Base-by-base conservation (phyloP, 2,329 filamentous ascomycete genomes). In the Penicillium hordei region DNA sequence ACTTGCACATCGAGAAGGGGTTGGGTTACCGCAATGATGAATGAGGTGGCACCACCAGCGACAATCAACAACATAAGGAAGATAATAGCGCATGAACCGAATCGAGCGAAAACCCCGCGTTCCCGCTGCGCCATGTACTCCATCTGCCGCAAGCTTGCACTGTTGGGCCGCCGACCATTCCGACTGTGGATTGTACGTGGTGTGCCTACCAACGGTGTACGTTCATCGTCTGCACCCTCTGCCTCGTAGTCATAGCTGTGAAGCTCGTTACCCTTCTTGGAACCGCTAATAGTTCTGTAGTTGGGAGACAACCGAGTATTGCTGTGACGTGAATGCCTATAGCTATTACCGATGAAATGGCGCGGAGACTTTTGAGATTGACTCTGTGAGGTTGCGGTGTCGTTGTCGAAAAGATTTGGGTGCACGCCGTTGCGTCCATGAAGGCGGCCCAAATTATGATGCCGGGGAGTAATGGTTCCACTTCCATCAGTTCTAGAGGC, bases 11-110 rank as follows among this genome's bases (percentile, higher is more conserved):
- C 86, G 27, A 86, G 84, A 48, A 99, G 83, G 7, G 93, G 90
- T 70, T 96, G 92, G 31, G 93, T 96, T 21, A 93, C 93, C 45
- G 92, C 90, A 75, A 97, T 89, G 75, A 97, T 87, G 73, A 97
- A 94, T 23, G 89, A 90, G 38, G 94, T 88, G 10, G 90, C 89
- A 42, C 90, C 91, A n/a, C 91, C 88, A 48, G 95, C 84, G 42
- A 97, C 85, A 17, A 96, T 79, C 38, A 94, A 76, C 23, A 97
- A 78, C 78, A 97, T 86, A 61, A 95, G 82, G 2, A 88, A 86
- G n/a, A 96, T 83, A 13, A 96, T 84, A 12, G 95, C 80, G 70
- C 92, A 97, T 55, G 91, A 90, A n/a, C 91, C 91, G 67, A 92
- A 91, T 34, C 89, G 86, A 79, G 74, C 89, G 72, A 78, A 89